Base-by-base conservation (phyloP, 2,329 filamentous ascomycete genomes). In the Lithohypha guttulata region DNA sequence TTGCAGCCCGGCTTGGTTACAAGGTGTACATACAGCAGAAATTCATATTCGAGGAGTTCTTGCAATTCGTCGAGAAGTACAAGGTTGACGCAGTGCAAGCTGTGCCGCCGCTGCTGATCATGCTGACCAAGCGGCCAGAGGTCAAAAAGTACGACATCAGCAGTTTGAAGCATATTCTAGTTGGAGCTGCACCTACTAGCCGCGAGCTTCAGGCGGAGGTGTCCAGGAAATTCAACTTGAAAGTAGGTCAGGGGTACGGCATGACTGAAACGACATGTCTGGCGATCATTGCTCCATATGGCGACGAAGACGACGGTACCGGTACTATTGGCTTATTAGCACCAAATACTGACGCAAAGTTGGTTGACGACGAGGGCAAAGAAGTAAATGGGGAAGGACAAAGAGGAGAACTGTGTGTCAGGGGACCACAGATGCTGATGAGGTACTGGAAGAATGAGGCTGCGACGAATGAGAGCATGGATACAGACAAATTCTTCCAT, bases 401-500 rank as follows among this genome's bases (percentile, higher is more conserved):
- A 17, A 22, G 75, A 28, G 87, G 87, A 23, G 73, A 77, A 55
- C 56, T 77, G 13, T 69, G 64, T 54, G 57, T 75, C 1, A 56
- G 59, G 2, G 71, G 72, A 0, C 71, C 71, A 0, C 67, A 64
- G 2, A 59, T 75, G 1, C 68, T 69, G 2, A 63, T 59, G 3
- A 69, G 70, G 0, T 77, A 76, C 49, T 69, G 66, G 46, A 63
- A 69, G 27, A 69, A 73, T 33, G 47, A 59, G 0, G 54, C 60
- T 23, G 70, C 70, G 1, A 75, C 52, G 66, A 70, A 38, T 74
- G 71, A 0, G 55, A 89, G 85, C 71, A 72, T 0, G 71, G 75
- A 39, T n/a, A 67, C 77, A 2, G 77, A 86, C 48, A 69, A 69
- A 9, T 89, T 84, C 76, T 76, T 93, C 69, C 73, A 72, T 28